phyloP scores from a whole-genome alignment of 352 stramenopile genomes.

The Globisporangium solare region DNA sequence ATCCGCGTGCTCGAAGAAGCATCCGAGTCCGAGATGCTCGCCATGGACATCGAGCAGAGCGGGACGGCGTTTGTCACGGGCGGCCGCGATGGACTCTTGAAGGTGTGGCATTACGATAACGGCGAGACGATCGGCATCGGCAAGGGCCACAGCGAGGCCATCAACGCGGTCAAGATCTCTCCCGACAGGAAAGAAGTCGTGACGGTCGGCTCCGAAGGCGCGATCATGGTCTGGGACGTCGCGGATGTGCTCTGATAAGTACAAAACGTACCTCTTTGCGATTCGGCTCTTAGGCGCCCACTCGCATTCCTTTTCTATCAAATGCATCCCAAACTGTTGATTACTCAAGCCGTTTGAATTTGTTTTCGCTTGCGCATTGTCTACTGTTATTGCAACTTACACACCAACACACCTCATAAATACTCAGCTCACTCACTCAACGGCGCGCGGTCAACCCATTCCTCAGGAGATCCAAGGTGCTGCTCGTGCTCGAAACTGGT shows the following conservation, averaged over 20 bases:
- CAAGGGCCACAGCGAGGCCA: slow-evolving; percentile 91
- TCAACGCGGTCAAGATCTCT: slow-evolving; percentile 91
- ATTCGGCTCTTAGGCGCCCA: too few species aligned
- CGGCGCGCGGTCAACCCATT: slow-evolving; percentile 6
- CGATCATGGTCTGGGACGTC: slow-evolving; percentile 96
- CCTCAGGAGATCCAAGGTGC: slow-evolving; percentile 5
- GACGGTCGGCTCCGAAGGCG: slow-evolving; percentile 92
- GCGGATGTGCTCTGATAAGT: slow-evolving; percentile 24
- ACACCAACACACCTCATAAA: slow-evolving; percentile 8
- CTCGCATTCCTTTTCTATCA: too few species aligned
- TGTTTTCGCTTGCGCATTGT: neutral
- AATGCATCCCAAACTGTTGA: too few species aligned
- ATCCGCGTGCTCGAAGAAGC: slow-evolving; percentile 94
- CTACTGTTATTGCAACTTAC: neutral
- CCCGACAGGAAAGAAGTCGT: slow-evolving; percentile 92
- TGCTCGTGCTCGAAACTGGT: neutral
- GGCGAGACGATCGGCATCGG: slow-evolving; percentile 85
- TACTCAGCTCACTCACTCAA: slow-evolving; percentile 12
- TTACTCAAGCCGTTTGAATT: neutral
- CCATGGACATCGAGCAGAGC: slow-evolving; percentile 89
- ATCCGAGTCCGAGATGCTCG: slow-evolving; percentile 86
- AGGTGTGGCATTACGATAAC: slow-evolving; percentile 97
- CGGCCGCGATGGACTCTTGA: slow-evolving; percentile 88
- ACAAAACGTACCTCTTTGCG: slow-evolving; percentile 1
- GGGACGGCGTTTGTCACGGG: slow-evolving; percentile 91